phyloP scores from a whole-genome alignment of 2,329 filamentous ascomycete genomes.

The Sodiomyces alkalinus region DNA sequence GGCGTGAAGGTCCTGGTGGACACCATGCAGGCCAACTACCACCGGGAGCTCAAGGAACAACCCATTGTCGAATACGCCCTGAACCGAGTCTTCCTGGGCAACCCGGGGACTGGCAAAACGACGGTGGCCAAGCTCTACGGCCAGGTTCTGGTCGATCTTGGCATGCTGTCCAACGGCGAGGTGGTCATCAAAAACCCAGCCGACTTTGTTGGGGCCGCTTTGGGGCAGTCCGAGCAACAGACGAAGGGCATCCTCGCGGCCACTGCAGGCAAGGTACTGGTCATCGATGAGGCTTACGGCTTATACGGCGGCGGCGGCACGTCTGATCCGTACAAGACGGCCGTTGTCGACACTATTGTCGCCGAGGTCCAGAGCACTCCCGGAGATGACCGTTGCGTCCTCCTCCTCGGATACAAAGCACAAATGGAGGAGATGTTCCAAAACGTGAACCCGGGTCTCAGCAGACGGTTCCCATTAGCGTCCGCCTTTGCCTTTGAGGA shows the following conservation, averaged over 20 bases:
- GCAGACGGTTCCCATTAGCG: constrained; percentile 47
- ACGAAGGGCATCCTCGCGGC: constrained; percentile 58
- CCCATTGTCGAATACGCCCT: constrained; percentile 42
- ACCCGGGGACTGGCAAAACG: constrained; percentile 64
- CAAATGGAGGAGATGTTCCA: constrained; percentile 59
- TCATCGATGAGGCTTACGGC: constrained; percentile 70
- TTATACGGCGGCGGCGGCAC: constrained; percentile 28
- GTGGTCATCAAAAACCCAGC: constrained; percentile 58
- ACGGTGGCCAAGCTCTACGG: constrained; percentile 62
- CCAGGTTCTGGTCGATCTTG: constrained; percentile 50
- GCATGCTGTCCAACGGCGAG: constrained; percentile 52
- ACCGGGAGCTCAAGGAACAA: constrained; percentile 47
- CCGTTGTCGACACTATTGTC: constrained; percentile 60
- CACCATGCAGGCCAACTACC: constrained; percentile 47
- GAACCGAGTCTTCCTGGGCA: constrained; percentile 56
- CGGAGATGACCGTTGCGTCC: constrained; percentile 57
- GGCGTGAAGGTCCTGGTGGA: constrained; percentile 43
- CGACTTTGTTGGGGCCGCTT: constrained; percentile 49
- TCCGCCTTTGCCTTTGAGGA: constrained; percentile 55
- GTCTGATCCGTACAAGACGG: constrained; percentile 35
- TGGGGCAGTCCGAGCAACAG: constrained; percentile 54
- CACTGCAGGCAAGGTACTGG: constrained; percentile 56
- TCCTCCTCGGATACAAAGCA: constrained; percentile 55
- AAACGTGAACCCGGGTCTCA: constrained; percentile 57
- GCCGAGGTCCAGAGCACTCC: constrained; percentile 55